Evolutionary conservation across 2,329 filamentous ascomycete genomes (phyloP).

Genomic region (Arthrobotrys iridis): DNA sequence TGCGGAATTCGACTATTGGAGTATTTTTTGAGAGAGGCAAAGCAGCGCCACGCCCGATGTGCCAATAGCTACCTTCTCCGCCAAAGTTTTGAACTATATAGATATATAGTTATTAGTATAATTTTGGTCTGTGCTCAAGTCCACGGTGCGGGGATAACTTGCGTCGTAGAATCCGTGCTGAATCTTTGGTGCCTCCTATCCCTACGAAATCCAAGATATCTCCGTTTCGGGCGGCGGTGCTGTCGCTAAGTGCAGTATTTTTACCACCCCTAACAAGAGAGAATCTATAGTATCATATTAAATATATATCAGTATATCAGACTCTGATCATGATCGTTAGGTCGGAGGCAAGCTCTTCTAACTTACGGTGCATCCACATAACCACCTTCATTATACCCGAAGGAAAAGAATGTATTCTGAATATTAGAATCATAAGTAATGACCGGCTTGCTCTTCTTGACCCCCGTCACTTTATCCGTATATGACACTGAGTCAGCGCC

Average conservation of each 20-base stretch:
- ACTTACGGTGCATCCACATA: conserved; percentile 28
- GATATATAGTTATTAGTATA: not conserved
- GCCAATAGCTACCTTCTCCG: conserved; percentile 20
- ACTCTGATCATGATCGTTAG: too few species aligned
- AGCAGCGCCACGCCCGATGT: conserved; percentile 3
- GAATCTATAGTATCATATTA: conserved; percentile 1
- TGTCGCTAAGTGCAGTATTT: not conserved
- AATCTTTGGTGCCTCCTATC: not conserved
- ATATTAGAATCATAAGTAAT: conserved; percentile 24
- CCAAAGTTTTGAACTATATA: conserved; percentile 35
- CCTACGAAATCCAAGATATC: conserved; percentile 41
- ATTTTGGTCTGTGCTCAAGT: not conserved
- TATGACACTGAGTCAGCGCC: not conserved
- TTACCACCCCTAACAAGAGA: conserved; percentile 17
- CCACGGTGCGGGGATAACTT: not conserved
- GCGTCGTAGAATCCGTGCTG: conserved; percentile 26
- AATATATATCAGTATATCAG: too few species aligned
- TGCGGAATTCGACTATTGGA: conserved; percentile 32
- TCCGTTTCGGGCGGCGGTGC: not conserved
- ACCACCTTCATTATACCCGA: conserved; percentile 25
- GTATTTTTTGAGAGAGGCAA: conserved; percentile 9
- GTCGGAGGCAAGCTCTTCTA: too few species aligned
- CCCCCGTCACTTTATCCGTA: not conserved
- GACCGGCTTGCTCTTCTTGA: not conserved
- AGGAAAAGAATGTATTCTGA: conserved; percentile 38